phyloP scores from a whole-genome alignment of 495 filamentous ascomycete genomes.

The Hypoxylon fuscum region DNA sequence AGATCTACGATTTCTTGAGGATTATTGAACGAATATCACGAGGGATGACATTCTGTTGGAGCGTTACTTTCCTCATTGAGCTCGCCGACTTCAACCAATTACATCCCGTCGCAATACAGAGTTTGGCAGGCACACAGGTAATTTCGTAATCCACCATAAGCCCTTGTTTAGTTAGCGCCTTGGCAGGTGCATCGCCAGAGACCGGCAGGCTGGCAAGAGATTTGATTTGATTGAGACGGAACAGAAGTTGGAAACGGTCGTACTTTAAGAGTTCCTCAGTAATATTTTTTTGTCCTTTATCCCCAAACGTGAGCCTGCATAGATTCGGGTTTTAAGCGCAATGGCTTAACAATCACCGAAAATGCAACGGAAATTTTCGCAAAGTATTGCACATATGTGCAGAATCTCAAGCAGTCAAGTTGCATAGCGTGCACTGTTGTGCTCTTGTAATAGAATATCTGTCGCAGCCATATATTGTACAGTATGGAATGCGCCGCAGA shows the following conservation, averaged over 20 bases:
- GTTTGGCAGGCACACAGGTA: slow-evolving; percentile 1
- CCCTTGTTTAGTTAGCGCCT: slow-evolving; percentile 27
- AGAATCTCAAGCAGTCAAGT: too few relatives aligned
- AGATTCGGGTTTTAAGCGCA: neutral
- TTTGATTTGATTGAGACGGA: slow-evolving; percentile 11
- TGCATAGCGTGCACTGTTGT: too few relatives aligned
- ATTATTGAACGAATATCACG: too few relatives aligned
- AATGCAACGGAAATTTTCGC: slow-evolving; percentile 1
- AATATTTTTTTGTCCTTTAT: neutral
- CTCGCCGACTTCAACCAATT: slow-evolving; percentile 38
- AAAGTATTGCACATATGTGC: neutral
- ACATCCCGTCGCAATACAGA: neutral
- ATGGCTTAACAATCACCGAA: slow-evolving; percentile 1
- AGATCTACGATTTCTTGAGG: too few relatives aligned
- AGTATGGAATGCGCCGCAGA: slow-evolving; percentile 12
- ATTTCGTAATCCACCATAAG: slow-evolving; percentile 11
- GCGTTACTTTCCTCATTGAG: slow-evolving; percentile 34
- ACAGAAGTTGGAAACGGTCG: slow-evolving; percentile 21
- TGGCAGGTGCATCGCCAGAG: slow-evolving; percentile 22
- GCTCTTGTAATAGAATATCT: too few relatives aligned
- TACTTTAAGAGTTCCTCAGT: neutral
- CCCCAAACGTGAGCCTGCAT: neutral
- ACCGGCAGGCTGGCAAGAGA: slow-evolving; percentile 20
- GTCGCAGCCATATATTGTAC: neutral
- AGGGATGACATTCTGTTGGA: slow-evolving; percentile 4